phyloP scores from a whole-genome alignment of 257 asterid genomes.

The Echium plantagineum region DNA sequence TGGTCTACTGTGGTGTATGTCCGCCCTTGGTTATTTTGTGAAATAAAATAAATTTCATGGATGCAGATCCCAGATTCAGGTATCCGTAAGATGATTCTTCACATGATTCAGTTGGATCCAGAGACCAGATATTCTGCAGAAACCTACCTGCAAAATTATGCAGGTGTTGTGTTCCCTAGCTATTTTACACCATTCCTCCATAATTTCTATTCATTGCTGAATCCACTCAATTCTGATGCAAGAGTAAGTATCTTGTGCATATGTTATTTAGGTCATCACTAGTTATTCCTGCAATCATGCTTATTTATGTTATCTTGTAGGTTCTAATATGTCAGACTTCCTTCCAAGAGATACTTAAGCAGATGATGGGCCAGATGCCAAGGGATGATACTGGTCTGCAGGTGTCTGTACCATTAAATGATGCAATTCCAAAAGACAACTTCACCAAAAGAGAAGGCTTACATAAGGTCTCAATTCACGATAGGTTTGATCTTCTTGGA shows the following conservation, averaged over 20 bases:
- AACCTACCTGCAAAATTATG: slow-evolving; percentile 74
- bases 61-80: slow-evolving; percentile 95
- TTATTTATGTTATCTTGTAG: slow-evolving; percentile 36
- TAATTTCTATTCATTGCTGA: slow-evolving; percentile 74
- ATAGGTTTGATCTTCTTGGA: slow-evolving; percentile 65
- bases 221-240: slow-evolving; percentile 85
- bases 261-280: slow-evolving; percentile 8
- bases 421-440: slow-evolving; percentile 23
- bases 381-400: slow-evolving; percentile 25
- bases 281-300: slow-evolving; percentile 5
- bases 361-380: slow-evolving; percentile 56
- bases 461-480: slow-evolving; percentile 42
- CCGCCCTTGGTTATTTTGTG: too few relatives aligned
- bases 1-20: too few relatives aligned
- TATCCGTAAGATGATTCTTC: slow-evolving; percentile 95
- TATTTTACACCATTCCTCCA: slow-evolving; percentile 96
- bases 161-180: slow-evolving; percentile 80
- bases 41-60: slow-evolving; percentile 5
- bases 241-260: slow-evolving; percentile 49
- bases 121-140: slow-evolving; percentile 87
- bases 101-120: slow-evolving; percentile 93
- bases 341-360: slow-evolving; percentile 79
- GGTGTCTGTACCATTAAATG: slow-evolving; percentile 22
- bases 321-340: slow-evolving; percentile 87
- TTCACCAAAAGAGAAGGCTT: slow-evolving; percentile 28